Evolutionary conservation across 2,329 filamentous ascomycete species (phyloP).

Genomic region (Microdochium nivale): DNA sequence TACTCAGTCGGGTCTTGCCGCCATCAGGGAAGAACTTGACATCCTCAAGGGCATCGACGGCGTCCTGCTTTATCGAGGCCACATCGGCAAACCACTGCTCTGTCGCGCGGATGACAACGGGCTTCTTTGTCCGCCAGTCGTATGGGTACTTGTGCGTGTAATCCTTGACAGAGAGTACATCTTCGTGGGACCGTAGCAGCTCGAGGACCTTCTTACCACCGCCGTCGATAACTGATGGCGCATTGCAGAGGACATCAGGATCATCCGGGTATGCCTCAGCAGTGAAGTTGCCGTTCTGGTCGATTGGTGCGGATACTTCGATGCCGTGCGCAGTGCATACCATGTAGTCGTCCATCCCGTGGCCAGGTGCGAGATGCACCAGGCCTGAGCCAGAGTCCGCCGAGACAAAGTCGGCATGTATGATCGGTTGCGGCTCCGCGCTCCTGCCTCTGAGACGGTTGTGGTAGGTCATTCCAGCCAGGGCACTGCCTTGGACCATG

Average conservation of each 20-base stretch:
- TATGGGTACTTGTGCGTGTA: slow-evolving; percentile 93
- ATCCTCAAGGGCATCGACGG: slow-evolving; percentile 58
- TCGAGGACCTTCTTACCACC: slow-evolving; percentile 64
- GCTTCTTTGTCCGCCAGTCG: slow-evolving; percentile 92
- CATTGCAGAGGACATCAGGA: slow-evolving; percentile 53
- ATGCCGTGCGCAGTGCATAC: slow-evolving; percentile 65
- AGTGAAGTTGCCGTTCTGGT: slow-evolving; percentile 75
- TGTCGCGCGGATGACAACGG: slow-evolving; percentile 84
- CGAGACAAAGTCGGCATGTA: slow-evolving; percentile 84
- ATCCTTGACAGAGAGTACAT: slow-evolving; percentile 61
- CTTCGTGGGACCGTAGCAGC: slow-evolving; percentile 44
- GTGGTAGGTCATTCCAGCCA: slow-evolving; percentile 59
- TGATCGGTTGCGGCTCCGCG: slow-evolving; percentile 55
- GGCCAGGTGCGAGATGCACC: slow-evolving; percentile 90
- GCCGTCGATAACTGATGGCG: slow-evolving; percentile 61
- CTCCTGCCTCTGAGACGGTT: slow-evolving; percentile 58
- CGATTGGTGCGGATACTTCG: slow-evolving; percentile 70
- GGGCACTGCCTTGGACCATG: slow-evolving; percentile 53
- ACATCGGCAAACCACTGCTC: slow-evolving; percentile 98
- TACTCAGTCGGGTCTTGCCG: slow-evolving; percentile 67
- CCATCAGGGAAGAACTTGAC: slow-evolving; percentile 73
- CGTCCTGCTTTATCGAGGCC: slow-evolving; percentile 66
- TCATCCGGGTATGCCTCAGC: slow-evolving; percentile 66
- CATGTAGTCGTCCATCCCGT: slow-evolving; percentile 94
- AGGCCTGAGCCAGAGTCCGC: slow-evolving; percentile 85